Evolutionary conservation across 2,329 filamentous ascomycete species (phyloP), one percentile per base, ranked within the genome.

Genomic region (Xylariaceae sp.): DNA sequence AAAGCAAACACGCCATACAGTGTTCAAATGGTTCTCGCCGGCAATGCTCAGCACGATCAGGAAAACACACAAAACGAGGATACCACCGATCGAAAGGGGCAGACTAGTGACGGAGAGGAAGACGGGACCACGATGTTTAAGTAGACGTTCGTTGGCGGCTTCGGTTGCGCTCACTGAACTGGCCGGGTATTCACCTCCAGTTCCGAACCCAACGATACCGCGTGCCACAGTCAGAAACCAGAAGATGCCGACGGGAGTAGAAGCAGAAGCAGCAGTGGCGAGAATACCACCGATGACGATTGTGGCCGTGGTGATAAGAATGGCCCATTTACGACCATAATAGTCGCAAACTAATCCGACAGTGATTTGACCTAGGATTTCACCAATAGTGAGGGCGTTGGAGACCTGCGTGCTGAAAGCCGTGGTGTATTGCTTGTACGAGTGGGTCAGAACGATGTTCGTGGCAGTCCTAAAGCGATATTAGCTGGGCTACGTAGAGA

Each of bases 151-250:
- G 45, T 57, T 57, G 26, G 51, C 51, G 7, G 51, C 51, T 29
- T 57, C 55, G 27, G 47, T 54, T 11, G 55, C 55, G 34, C 51
- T 54, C 26, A 54, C 55, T 31, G 55, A 54, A 37, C 51, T 54
- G n/a, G 55, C 51, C 12, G 55, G 55, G 44, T 57, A 57, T n/a
- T 57, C 55, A 27, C 55, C 55, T 12, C 55, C 55, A 9, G 51
- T 54, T 6, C 55, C 55, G 19, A 57, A 54, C 1, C 55, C 55
- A 1, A 48, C 49, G n/a, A 54, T 9, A 30, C 51, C 55, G 12
- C 55, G 47, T 1, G 55, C 55, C 30, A 54, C 27, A 2, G 55
- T 55, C 27, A 57, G 19, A 7, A 57, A 57, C 55, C 55, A 57
- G 34, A 57, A 54, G 37, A 57, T 30, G 31, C 50, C 54, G 31